Conservation (phyloP, 192 early-diverging fungal genomes). For the Coemansia sp. region DNA sequence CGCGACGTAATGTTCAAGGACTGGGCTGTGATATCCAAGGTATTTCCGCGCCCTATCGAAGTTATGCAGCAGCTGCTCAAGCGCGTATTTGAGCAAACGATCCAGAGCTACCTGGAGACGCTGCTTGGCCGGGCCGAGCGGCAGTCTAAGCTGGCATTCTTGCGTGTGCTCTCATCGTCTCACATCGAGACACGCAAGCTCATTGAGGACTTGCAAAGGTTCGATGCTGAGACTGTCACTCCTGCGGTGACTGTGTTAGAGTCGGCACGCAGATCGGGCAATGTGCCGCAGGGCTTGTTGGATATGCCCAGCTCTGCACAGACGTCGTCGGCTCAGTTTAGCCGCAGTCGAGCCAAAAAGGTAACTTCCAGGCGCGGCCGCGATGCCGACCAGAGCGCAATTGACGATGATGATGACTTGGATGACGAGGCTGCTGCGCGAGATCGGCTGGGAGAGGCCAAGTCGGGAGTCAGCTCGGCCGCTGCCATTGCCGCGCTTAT, state of each 20-base stretch:
- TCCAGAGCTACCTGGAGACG: slow-evolving; percentile 85
- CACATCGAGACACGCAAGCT: slow-evolving; percentile 73
- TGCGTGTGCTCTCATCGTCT: slow-evolving; percentile 70
- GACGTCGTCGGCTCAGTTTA: slow-evolving; percentile 51
- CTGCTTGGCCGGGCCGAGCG: slow-evolving; percentile 69
- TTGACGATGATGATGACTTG: slow-evolving; percentile 43
- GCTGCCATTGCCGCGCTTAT: slow-evolving; percentile 50
- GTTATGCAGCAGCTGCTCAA: slow-evolving; percentile 94
- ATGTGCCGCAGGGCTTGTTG: slow-evolving; percentile 36
- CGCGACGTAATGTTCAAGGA: slow-evolving; percentile 78
- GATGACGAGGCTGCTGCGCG: slow-evolving; percentile 47
- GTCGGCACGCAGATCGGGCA: slow-evolving; percentile 43
- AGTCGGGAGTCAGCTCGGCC: slow-evolving; percentile 46
- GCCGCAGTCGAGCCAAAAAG: slow-evolving; percentile 52
- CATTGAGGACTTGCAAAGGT: slow-evolving; percentile 74
- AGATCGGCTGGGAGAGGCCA: slow-evolving; percentile 41
- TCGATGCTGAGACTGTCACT: slow-evolving; percentile 65
- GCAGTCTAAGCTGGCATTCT: slow-evolving; percentile 74
- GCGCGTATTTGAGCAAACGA: slow-evolving; percentile 94
- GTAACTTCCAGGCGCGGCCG: not conserved
- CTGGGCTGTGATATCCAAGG: slow-evolving; percentile 86
- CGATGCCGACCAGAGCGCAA: slow-evolving; percentile 12
- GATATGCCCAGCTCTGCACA: slow-evolving; percentile 40
- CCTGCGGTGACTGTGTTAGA: slow-evolving; percentile 50
- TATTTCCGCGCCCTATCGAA: slow-evolving; percentile 86